Conservation (phyloP, 2,329 filamentous ascomycete genomes). For the Xylogone sp. region DNA sequence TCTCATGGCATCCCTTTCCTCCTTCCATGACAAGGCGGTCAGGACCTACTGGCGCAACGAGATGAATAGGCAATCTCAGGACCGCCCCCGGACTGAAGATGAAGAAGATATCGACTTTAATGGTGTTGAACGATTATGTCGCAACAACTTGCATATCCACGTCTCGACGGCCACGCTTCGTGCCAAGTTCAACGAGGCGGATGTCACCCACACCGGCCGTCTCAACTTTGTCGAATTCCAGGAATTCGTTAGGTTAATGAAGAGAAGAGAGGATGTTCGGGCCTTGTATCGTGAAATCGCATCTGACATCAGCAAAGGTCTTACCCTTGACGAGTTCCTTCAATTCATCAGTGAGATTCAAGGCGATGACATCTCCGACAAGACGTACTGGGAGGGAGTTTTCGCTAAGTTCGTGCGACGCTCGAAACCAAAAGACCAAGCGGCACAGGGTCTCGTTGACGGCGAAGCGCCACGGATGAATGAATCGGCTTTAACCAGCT, state of each 20-base stretch:
- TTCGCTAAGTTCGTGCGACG: conserved; percentile 69
- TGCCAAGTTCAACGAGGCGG: conserved; percentile 70
- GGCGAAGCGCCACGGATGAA: conserved; percentile 61
- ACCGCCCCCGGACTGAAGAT: conserved; percentile 45
- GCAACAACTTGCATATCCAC: conserved; percentile 83
- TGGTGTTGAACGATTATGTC: conserved; percentile 79
- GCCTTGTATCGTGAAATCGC: conserved; percentile 65
- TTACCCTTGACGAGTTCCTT: conserved; percentile 72
- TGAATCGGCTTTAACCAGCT: conserved; percentile 73
- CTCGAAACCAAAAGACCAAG: conserved; percentile 44
- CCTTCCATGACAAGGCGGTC: conserved; percentile 79
- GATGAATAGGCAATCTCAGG: conserved; percentile 66
- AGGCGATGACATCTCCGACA: conserved; percentile 67
- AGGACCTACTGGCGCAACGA: conserved; percentile 82
- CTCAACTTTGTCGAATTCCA: conserved; percentile 80
- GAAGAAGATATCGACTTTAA: conserved; percentile 72
- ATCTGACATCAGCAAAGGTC: conserved; percentile 54
- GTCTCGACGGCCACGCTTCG: conserved; percentile 72
- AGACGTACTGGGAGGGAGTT: conserved; percentile 62
- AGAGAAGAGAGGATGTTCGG: conserved; percentile 77
- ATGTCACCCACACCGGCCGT: conserved; percentile 57
- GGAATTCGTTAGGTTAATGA: conserved; percentile 77
- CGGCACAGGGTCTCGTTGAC: conserved; percentile 37
- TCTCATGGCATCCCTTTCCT: conserved; percentile 83
- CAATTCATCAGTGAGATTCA: conserved; percentile 71